Evolutionary conservation across 306 rosid genomes (phyloP).

Genomic region (Cucumis hystrix): DNA sequence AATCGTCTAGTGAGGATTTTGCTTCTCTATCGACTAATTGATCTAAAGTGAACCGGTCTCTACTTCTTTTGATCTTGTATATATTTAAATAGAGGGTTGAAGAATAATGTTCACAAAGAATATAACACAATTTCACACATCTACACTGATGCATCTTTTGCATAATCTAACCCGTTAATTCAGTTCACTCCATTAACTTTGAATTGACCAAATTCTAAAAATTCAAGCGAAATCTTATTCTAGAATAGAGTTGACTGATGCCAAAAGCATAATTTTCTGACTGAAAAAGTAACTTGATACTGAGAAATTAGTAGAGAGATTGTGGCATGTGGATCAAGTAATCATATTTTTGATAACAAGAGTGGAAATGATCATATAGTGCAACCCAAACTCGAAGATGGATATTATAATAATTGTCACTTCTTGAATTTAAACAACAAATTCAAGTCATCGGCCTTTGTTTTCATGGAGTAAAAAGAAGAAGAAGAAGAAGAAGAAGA

Average conservation of each 20-base stretch:
- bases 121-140: too few species aligned
- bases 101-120: not conserved
- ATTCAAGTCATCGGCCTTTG: conserved; percentile 1
- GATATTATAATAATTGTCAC: conserved; percentile 8
- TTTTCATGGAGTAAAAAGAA: not conserved
- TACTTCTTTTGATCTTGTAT: not conserved
- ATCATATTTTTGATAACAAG: not conserved
- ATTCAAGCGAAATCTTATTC: not conserved
- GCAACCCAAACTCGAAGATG: conserved; percentile 16
- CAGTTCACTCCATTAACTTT: not conserved
- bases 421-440: conserved; percentile 2
- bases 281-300: not conserved
- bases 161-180: too few species aligned
- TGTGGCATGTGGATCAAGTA: not conserved
- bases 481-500: not conserved
- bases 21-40: not conserved
- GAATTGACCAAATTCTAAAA: too few species aligned
- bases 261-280: not conserved
- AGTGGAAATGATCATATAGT: not conserved
- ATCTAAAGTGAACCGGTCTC: not conserved
- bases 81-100: not conserved
- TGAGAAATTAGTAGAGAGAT: not conserved
- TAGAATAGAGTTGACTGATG: not conserved
- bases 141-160: too few species aligned
- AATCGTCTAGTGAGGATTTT: not conserved